phyloP scores from a whole-genome alignment of 2,329 filamentous ascomycete genomes.

The Dactylellina parvicollis region DNA sequence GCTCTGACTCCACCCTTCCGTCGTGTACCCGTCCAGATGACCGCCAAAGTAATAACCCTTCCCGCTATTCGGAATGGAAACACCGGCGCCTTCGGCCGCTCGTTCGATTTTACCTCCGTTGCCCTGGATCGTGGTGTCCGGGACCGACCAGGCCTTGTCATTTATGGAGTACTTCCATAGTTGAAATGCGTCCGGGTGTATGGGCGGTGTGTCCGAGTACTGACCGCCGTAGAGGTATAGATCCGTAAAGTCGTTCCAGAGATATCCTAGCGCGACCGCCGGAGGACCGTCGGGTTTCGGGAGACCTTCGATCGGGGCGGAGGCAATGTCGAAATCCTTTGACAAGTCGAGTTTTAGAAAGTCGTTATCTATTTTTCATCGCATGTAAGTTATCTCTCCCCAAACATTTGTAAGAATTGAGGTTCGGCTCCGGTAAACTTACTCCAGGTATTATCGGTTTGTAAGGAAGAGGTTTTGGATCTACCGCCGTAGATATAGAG shows the following conservation, averaged over 20 bases:
- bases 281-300: slow-evolving; percentile 75
- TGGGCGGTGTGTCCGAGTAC: slow-evolving; percentile 72
- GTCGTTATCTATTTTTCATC: slow-evolving; percentile 69
- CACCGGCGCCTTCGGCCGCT: slow-evolving; percentile 76
- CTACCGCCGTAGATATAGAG: slow-evolving; percentile 80
- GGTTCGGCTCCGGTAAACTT: slow-evolving; percentile 58
- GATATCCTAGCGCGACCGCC: slow-evolving; percentile 74
- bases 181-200: slow-evolving; percentile 69
- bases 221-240: slow-evolving; percentile 79
- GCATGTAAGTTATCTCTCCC: slow-evolving; percentile 4
- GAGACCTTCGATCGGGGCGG: slow-evolving; percentile 72
- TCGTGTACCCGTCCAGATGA: slow-evolving; percentile 73
- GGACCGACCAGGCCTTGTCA: slow-evolving; percentile 53
- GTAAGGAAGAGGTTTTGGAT: slow-evolving; percentile 68
- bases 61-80: slow-evolving; percentile 75
- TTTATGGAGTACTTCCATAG: slow-evolving; percentile 76
- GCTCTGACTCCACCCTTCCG: slow-evolving; percentile 74
- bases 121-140: slow-evolving; percentile 9
- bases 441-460: slow-evolving; percentile 76
- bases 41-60: slow-evolving; percentile 82
- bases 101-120: slow-evolving; percentile 68
- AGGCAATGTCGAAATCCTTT: slow-evolving; percentile 74
- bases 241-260: slow-evolving; percentile 77
- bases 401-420: neutral
- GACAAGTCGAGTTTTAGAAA: slow-evolving; percentile 78